Conservation (phyloP, 495 filamentous ascomycete genomes). For the Margaritispora aquatica region DNA sequence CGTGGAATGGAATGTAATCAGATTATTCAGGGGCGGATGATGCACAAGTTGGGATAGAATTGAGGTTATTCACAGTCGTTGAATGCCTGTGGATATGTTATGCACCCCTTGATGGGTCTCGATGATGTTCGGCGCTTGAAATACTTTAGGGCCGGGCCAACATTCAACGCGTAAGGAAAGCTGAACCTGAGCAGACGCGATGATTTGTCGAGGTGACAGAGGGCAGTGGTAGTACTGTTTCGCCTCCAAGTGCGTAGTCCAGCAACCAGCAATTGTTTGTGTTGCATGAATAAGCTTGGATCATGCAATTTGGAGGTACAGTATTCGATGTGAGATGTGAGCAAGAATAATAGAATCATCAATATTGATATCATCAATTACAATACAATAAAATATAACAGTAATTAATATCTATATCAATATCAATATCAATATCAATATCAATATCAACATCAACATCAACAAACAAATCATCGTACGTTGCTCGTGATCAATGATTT, state of each 20-base stretch:
- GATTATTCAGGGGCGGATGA: not conserved
- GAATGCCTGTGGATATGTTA: constrained; percentile 4
- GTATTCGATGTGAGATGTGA: not conserved
- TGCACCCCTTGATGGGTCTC: constrained; percentile 4
- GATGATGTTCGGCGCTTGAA: constrained; percentile 15
- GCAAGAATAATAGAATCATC: too few species aligned
- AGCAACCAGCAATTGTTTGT: not conserved
- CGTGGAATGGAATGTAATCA: not conserved
- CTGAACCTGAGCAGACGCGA: constrained; percentile 1
- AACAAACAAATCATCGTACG: not conserved
- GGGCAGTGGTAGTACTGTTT: not conserved
- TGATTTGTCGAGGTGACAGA: not conserved
- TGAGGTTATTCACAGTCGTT: constrained; percentile 19
- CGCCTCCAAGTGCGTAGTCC: not conserved
- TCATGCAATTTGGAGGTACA: not conserved
- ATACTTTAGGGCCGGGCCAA: not conserved
- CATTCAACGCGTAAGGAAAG: constrained; percentile 7
- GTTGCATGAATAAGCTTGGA: not conserved
- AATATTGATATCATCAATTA: too few species aligned
- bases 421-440: not conserved
- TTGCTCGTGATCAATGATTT: too few species aligned
- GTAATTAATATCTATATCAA: too few species aligned
- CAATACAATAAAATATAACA: too few species aligned
- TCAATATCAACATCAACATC: constrained; percentile 19
- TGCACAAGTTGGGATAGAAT: constrained; percentile 6